Conservation (phyloP, 768 basidiomycete genomes). For the Pulveroboletus sp. region DNA sequence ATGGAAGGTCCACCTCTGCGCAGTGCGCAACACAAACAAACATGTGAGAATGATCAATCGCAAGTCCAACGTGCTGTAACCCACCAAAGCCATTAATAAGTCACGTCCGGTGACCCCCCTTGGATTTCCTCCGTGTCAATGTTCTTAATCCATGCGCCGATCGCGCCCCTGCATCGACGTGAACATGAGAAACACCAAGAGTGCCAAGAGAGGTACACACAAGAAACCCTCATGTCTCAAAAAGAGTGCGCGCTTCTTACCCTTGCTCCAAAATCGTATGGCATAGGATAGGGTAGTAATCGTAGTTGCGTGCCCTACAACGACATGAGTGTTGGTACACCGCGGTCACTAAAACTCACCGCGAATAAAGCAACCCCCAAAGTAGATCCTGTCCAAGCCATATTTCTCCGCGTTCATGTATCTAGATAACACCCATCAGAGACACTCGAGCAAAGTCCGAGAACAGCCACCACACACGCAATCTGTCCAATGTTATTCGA, state of each 20-base stretch:
- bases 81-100: conserved; percentile 10
- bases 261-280: conserved; percentile 99
- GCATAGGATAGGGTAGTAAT: conserved; percentile 98
- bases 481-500: conserved; percentile 99
- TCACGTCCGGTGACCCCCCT: background rate
- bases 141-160: conserved; percentile 98
- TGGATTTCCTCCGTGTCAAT: conserved; percentile 53
- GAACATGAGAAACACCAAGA: background rate
- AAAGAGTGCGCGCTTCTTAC: conserved; percentile 94
- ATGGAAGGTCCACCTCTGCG: conserved; percentile 15
- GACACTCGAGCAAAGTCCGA: background rate
- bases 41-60: conserved; percentile 4
- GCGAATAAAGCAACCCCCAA: conserved; percentile 98
- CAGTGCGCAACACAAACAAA: too few species aligned
- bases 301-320: conserved; percentile 88
- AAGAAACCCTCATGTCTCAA: conserved; percentile 97
- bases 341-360: conserved; percentile 47
- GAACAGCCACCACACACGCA: conserved; percentile 66
- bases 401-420: conserved; percentile 99
- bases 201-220: conserved; percentile 51
- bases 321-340: conserved; percentile 6
- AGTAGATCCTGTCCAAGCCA: conserved; percentile 93
- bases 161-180: conserved; percentile 62
- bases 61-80: background rate
- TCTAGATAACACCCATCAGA: conserved; percentile 21